Percentiles rank a stretch among this genome's conserved stretches.
Conservation (phyloP, 257 asterid genomes). For the Cordia subcordata region DNA sequence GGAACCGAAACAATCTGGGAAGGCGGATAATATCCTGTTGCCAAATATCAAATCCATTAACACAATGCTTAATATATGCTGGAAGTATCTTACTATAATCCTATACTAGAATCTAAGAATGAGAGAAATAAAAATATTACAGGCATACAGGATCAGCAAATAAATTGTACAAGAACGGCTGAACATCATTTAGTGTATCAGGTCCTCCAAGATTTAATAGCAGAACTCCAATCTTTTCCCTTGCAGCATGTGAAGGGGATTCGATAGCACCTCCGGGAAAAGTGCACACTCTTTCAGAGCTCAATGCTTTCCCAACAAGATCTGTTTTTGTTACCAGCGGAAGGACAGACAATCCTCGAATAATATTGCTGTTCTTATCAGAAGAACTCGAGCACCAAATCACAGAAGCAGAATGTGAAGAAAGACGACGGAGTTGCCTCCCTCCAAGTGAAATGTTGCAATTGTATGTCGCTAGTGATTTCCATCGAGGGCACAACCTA, state of each 20-base stretch:
- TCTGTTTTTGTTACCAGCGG: slow-evolving; percentile 22
- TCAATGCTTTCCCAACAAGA: slow-evolving; percentile 34
- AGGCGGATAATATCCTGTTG: slow-evolving; percentile 92
- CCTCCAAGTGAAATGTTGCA: slow-evolving; percentile 12
- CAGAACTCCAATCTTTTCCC: slow-evolving; percentile 79
- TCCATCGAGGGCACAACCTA: slow-evolving; percentile 38
- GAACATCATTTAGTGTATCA: slow-evolving; percentile 86
- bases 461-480: slow-evolving; percentile 19
- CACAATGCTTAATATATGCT: neutral
- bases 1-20: slow-evolving; percentile 81
- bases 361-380: slow-evolving; percentile 11
- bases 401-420: slow-evolving; percentile 13
- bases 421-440: slow-evolving; percentile 2
- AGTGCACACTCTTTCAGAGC: slow-evolving; percentile 43
- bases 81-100: neutral
- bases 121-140: neutral
- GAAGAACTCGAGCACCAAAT: slow-evolving; percentile 18
- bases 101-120: neutral
- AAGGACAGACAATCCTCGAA: slow-evolving; percentile 35
- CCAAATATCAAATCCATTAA: slow-evolving; percentile 1
- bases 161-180: slow-evolving; percentile 82
- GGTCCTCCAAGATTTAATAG: slow-evolving; percentile 97
- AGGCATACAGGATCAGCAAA: slow-evolving; percentile 89
- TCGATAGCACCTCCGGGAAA: slow-evolving; percentile 31
- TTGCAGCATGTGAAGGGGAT: slow-evolving; percentile 34